Conservation (phyloP, 106 monocot genomes). For the Narthecium ossifragum region DNA sequence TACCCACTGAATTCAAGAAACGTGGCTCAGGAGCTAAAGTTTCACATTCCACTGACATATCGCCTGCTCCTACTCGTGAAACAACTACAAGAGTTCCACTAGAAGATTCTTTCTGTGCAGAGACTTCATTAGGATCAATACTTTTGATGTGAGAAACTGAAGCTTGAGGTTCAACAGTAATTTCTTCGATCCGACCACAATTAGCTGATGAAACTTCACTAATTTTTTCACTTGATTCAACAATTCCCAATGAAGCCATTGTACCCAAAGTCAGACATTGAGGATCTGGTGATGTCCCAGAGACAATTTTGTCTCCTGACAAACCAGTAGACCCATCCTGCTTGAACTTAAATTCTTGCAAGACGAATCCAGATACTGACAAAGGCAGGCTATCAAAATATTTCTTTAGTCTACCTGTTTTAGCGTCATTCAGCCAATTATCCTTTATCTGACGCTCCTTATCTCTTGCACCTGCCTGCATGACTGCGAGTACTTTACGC, state of each 20-base stretch:
- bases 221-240: constrained; percentile 4
- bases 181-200: too few relatives aligned
- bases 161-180: too few relatives aligned
- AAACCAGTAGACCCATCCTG: constrained; percentile 6
- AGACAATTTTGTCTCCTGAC: not conserved
- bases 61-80: not conserved
- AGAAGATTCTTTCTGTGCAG: too few relatives aligned
- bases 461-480: constrained; percentile 27
- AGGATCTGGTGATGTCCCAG: constrained; percentile 10
- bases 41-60: constrained; percentile 4
- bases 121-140: too few relatives aligned
- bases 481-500: constrained; percentile 18
- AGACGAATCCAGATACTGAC: constrained; percentile 31
- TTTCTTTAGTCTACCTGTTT: constrained; percentile 32
- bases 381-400: constrained; percentile 51
- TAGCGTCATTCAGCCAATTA: constrained; percentile 45
- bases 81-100: not conserved
- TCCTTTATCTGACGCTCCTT: constrained; percentile 36
- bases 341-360: constrained; percentile 27
- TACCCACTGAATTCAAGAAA: not conserved
- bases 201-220: constrained; percentile 6
- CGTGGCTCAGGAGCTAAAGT: not conserved
- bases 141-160: too few relatives aligned
- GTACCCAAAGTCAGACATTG: not conserved
- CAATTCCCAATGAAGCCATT: too few relatives aligned